A percentile compares a stretch with the other conserved stretches of the same genome.
Conservation (phyloP, 192 early-diverging fungal species). For the Chytriomyces confervae region DNA sequence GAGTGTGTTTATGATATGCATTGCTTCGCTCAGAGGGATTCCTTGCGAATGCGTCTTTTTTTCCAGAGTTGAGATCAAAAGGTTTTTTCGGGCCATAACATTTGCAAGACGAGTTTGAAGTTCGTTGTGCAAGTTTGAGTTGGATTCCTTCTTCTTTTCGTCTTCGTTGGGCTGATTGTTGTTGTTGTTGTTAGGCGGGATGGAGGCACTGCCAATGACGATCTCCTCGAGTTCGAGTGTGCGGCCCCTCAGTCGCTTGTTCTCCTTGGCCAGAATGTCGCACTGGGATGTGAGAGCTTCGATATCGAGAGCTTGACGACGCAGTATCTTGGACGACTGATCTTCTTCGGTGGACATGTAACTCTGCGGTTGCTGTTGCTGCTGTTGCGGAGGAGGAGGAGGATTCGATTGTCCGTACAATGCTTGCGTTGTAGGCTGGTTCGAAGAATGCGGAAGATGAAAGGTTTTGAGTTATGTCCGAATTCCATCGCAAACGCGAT, state of each 20-base stretch:
- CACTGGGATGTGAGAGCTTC: constrained; percentile 17
- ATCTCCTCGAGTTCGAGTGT: constrained; percentile 9
- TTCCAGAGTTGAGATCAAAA: not conserved
- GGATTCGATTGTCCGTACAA: not conserved
- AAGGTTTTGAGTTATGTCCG: not conserved
- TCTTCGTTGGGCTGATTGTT: not conserved
- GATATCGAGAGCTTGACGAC: constrained; percentile 16
- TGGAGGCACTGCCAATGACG: not conserved
- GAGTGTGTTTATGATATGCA: constrained; percentile 5
- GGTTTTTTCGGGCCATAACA: not conserved
- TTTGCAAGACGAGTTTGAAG: not conserved
- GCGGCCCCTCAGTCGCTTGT: constrained; percentile 13
- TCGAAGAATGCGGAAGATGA: not conserved
- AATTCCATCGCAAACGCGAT: no score
- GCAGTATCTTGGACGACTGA: not conserved
- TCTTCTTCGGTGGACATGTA: not conserved
- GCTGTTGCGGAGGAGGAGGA: not conserved
- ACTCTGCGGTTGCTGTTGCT: constrained; percentile 1
- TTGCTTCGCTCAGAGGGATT: not conserved
- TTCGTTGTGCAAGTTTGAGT: not conserved
- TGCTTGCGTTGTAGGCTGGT: not conserved
- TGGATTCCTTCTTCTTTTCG: not conserved
- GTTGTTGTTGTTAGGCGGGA: not conserved
- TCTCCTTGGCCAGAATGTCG: constrained; percentile 13
- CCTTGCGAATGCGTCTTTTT: not conserved